Conservation (phyloP, 257 asterid genomes). For the Thymus quinquecostatus region DNA sequence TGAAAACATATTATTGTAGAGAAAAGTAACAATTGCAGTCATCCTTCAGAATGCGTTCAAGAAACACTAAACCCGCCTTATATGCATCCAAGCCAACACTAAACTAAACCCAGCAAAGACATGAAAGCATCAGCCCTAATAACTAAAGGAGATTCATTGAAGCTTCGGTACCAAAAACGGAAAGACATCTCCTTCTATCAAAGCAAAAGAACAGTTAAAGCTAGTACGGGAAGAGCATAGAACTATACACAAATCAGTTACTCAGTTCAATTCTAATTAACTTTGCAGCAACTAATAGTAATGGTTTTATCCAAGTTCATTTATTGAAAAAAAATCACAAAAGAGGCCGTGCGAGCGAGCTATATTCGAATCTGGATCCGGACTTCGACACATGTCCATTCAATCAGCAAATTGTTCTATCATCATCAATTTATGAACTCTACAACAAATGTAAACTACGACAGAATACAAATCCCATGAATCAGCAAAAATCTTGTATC, state of each 20-base stretch:
- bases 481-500: conserved; percentile 36
- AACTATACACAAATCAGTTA: conserved; percentile 1
- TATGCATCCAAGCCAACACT: not conserved
- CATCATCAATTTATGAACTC: conserved; percentile 45
- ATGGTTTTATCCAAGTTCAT: conserved; percentile 27
- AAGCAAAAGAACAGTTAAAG: conserved; percentile 19
- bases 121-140: not conserved
- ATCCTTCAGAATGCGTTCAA: not conserved
- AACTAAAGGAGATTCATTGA: conserved; percentile 6
- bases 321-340: conserved; percentile 30
- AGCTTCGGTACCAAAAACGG: conserved; percentile 28
- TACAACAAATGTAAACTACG: conserved; percentile 61
- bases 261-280: not conserved
- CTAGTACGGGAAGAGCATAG: conserved; percentile 3
- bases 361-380: conserved; percentile 42
- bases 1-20: too few relatives aligned
- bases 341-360: conserved; percentile 18
- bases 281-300: too few relatives aligned
- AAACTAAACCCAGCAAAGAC: not conserved
- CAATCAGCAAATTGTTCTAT: conserved; percentile 51
- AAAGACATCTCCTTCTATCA: not conserved
- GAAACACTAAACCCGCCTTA: conserved; percentile 7
- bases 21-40: too few relatives aligned
- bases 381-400: conserved; percentile 53
- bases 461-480: conserved; percentile 49